A percentile compares a stretch with the other conserved stretches of the same genome.
phyloP scores from a whole-genome alignment of 2,329 filamentous ascomycete genomes.

The Aureobasidium sp. region DNA sequence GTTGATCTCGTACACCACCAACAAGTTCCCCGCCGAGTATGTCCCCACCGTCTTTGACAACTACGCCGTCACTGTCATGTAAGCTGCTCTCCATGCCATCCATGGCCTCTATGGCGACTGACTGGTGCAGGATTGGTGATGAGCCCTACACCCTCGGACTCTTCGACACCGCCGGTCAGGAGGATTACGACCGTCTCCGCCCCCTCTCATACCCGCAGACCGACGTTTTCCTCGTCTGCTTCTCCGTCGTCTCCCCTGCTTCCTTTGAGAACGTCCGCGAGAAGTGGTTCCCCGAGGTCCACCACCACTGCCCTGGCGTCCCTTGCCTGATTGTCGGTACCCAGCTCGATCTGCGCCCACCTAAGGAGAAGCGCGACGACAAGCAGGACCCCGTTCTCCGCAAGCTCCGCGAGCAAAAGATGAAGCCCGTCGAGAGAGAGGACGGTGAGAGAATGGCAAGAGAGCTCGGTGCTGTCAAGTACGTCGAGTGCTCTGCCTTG shows the following conservation, averaged over 20 bases:
- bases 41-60: conserved; percentile 99
- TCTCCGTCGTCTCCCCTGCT: conserved; percentile 63
- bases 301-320: conserved; percentile 96
- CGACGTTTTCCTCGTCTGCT: conserved; percentile 97
- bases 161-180: conserved; percentile 97
- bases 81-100: conserved; percentile 39
- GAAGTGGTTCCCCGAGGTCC: conserved; percentile 98
- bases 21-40: conserved; percentile 99
- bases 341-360: conserved; percentile 70
- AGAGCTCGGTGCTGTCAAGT: conserved; percentile 95
- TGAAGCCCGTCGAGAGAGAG: conserved; percentile 83
- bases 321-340: conserved; percentile 97
- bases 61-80: conserved; percentile 99
- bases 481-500: conserved; percentile 95
- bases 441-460: conserved; percentile 95
- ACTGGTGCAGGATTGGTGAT: conserved; percentile 69
- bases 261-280: conserved; percentile 97
- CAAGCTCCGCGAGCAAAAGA: conserved; percentile 92
- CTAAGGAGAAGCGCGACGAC: conserved; percentile 13
- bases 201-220: conserved; percentile 97
- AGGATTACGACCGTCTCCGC: conserved; percentile 96
- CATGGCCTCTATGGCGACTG: neutral
- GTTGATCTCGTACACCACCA: conserved; percentile 98
- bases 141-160: conserved; percentile 95
- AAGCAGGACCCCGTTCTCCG: conserved; percentile 57